phyloP scores from a whole-genome alignment of 768 basidiomycete species.

The Collybiopsis confluens region DNA sequence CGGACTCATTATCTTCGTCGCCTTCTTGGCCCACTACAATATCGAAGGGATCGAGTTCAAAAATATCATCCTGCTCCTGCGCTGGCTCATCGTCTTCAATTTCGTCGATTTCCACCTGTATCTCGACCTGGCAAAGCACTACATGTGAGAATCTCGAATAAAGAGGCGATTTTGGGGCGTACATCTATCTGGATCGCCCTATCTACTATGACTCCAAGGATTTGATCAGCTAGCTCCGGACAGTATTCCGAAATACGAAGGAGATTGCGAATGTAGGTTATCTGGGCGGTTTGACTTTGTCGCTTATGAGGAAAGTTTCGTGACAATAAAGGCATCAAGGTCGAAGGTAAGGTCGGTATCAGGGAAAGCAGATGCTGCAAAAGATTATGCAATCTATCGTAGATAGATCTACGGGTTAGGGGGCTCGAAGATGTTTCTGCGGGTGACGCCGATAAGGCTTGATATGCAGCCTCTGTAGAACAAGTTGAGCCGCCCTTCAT shows the following conservation, averaged over 20 bases:
- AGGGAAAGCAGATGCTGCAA: constrained; percentile 84
- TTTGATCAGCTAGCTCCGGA: constrained; percentile 78
- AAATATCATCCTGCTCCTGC: constrained; percentile 53
- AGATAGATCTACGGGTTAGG: constrained; percentile 77
- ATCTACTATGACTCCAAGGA: constrained; percentile 84
- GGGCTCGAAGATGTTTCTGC: constrained; percentile 66
- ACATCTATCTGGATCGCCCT: constrained; percentile 97
- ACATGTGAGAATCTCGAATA: not conserved
- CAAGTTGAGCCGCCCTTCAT: constrained; percentile 5
- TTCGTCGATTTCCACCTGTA: constrained; percentile 93
- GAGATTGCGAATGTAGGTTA: constrained; percentile 88
- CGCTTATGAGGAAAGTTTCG: constrained; percentile 92
- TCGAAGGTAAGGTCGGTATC: constrained; percentile 86
- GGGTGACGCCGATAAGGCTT: constrained; percentile 50
- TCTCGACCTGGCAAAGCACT: constrained; percentile 69
- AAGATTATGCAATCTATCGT: constrained; percentile 82
- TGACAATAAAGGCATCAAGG: constrained; percentile 79
- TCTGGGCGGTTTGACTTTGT: constrained; percentile 72
- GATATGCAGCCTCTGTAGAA: constrained; percentile 63
- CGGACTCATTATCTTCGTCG: constrained; percentile 53
- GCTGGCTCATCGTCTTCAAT: constrained; percentile 65
- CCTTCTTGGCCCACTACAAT: constrained; percentile 75
- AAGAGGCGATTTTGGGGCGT: constrained; percentile 24
- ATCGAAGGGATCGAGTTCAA: constrained; percentile 85
- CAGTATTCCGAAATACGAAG: constrained; percentile 83